These are phyloP conservation scores for Citrus medica DNA, from an alignment of 345 rosid species.

Conservation along the genomic window DNA sequence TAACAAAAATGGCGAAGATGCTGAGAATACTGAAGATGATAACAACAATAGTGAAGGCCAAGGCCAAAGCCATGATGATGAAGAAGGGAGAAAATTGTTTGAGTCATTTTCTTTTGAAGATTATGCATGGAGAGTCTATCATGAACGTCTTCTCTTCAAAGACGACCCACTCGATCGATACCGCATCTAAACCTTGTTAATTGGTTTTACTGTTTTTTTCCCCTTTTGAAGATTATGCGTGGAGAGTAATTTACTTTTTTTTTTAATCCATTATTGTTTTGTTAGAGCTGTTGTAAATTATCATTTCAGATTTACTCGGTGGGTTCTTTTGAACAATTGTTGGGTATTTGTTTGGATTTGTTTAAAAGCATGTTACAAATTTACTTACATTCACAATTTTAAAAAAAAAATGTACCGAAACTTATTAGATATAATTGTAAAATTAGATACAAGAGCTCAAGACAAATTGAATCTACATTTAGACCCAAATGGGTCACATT, in stretches of 20 bases:
- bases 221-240: neutral
- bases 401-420: too few relatives aligned
- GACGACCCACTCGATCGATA: conserved; percentile 77
- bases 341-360: too few relatives aligned
- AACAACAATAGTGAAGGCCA: neutral
- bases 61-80: neutral
- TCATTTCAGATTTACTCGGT: too few relatives aligned
- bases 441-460: too few relatives aligned
- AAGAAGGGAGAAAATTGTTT: conserved; percentile 29
- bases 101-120: conserved; percentile 63
- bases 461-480: too few relatives aligned
- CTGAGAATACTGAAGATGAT: conserved; percentile 13
- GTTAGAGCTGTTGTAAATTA: too few relatives aligned
- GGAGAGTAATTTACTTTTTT: neutral
- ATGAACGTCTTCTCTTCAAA: conserved; percentile 53
- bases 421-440: too few relatives aligned
- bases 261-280: too few relatives aligned
- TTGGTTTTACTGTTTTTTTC: neutral
- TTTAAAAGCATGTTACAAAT: too few relatives aligned
- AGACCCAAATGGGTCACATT: too few relatives aligned
- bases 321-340: too few relatives aligned
- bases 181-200: conserved; percentile 20
- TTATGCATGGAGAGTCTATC: conserved; percentile 81
- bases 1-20: neutral
- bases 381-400: too few relatives aligned